phyloP scores from a whole-genome alignment of 768 basidiomycete species.

The Panaeolus papilionaceus region DNA sequence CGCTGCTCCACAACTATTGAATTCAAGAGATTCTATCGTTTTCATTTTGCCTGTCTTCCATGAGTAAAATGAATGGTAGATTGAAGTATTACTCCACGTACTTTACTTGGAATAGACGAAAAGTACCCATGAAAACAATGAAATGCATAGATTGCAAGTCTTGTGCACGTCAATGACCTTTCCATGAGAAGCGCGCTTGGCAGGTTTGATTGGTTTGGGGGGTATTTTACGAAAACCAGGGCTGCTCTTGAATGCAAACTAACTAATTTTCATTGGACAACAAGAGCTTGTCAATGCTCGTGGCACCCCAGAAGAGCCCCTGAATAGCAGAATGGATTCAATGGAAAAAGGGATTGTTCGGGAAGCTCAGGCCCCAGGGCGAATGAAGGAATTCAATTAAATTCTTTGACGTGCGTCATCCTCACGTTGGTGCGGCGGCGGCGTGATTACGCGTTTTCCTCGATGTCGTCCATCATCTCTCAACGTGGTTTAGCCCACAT shows the following conservation, averaged over 20 bases:
- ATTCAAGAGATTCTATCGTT: neutral
- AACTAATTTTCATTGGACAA: neutral
- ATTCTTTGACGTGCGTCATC: neutral
- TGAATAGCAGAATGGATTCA: neutral
- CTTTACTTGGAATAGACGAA: neutral
- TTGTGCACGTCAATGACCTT: neutral
- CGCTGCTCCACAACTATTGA: neutral
- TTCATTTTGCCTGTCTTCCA: neutral
- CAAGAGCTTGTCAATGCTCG: constrained; percentile 1
- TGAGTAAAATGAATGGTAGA: neutral
- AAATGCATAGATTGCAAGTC: neutral
- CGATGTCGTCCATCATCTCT: neutral
- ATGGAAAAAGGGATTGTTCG: neutral
- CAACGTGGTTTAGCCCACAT: constrained; percentile 5
- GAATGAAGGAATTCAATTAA: neutral
- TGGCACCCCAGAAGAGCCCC: neutral
- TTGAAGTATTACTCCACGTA: neutral
- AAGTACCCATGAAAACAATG: neutral
- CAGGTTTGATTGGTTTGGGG: neutral
- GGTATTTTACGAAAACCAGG: neutral
- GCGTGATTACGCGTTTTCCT: neutral
- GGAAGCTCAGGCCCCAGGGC: constrained; percentile 1
- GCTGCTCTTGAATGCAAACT: neutral
- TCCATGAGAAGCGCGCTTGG: constrained; percentile 9
- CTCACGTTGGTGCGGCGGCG: neutral